A percentile compares a stretch with the other conserved stretches of the same genome.
phyloP scores from a whole-genome alignment of 305 asterid genomes.

The Caryopteris hybrid region DNA sequence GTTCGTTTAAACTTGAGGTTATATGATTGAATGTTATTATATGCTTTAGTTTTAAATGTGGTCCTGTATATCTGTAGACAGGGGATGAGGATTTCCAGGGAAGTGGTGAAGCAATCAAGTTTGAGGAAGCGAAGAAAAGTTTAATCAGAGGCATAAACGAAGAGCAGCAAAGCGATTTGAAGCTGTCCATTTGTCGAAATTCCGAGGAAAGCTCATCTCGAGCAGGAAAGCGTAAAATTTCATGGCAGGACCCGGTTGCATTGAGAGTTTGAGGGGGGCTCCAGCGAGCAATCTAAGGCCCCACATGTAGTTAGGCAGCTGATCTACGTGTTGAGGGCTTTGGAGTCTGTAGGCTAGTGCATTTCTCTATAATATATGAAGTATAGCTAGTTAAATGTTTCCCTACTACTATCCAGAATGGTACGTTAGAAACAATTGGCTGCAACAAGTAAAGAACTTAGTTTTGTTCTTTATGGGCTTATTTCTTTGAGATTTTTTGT shows the following conservation, averaged over 20 bases:
- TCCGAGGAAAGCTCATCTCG: constrained; percentile 70
- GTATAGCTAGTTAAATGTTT: not conserved
- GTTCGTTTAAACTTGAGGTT: not conserved
- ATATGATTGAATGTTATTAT: too few relatives aligned
- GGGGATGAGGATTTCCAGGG: constrained; percentile 71
- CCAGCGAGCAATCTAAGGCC: not conserved
- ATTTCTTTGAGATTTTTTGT: constrained; percentile 3
- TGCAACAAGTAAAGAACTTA: constrained; percentile 4
- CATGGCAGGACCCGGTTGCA: constrained; percentile 97
- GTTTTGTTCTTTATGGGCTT: not conserved
- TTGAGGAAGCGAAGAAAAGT: constrained; percentile 48
- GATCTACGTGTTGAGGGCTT: not conserved
- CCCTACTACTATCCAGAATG: constrained; percentile 5
- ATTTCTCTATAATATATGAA: not conserved
- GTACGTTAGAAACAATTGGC: constrained; percentile 12
- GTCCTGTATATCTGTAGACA: constrained; percentile 32
- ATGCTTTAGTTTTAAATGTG: not conserved
- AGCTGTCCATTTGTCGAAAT: constrained; percentile 62
- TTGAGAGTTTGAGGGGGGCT: constrained; percentile 54
- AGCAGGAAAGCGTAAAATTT: constrained; percentile 72
- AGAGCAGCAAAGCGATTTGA: constrained; percentile 61
- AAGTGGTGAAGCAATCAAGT: constrained; percentile 26
- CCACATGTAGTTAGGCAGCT: not conserved
- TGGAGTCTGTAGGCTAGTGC: not conserved
- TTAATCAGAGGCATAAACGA: constrained; percentile 45